These are phyloP conservation scores for Rhizoctonia solani DNA, from an alignment of 1,284 basidiomycete species.

Conservation along the genomic window DNA sequence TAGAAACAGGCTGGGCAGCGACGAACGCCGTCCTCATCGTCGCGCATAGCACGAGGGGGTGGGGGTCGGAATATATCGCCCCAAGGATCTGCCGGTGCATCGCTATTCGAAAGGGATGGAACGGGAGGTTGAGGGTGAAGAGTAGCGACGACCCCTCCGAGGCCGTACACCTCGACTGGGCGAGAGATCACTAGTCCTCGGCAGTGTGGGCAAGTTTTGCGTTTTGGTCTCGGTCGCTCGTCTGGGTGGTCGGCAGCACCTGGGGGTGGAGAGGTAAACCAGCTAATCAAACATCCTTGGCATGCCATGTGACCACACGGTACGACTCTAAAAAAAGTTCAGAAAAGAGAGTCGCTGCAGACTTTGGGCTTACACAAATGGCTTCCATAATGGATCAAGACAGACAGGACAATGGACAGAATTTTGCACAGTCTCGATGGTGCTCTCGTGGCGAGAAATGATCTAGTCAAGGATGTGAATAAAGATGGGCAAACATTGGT, in stretches of 20 bases:
- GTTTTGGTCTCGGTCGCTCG: neutral
- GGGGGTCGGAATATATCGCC: neutral
- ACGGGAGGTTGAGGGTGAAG: constrained; percentile 3
- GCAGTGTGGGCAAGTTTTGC: constrained; percentile 36
- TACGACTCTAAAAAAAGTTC: constrained; percentile 5
- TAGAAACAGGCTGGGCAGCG: constrained; percentile 9
- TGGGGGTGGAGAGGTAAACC: constrained; percentile 21
- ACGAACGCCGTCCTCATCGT: neutral
- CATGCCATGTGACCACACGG: constrained; percentile 38
- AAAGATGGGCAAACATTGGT: neutral
- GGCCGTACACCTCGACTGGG: constrained; percentile 32
- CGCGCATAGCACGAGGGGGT: neutral
- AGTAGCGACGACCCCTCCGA: constrained; percentile 27
- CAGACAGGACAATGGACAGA: constrained; percentile 15
- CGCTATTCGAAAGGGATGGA: neutral
- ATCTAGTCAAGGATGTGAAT: neutral
- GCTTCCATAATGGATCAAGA: constrained; percentile 7
- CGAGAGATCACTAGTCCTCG: constrained; percentile 34
- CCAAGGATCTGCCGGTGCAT: constrained; percentile 7
- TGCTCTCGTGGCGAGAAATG: constrained; percentile 16
- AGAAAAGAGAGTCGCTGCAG: neutral
- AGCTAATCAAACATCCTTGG: constrained; percentile 30
- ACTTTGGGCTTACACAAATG: constrained; percentile 10
- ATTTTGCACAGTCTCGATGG: constrained; percentile 5
- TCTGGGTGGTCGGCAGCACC: neutral